These are phyloP conservation scores for Skeletonema grethae DNA, from an alignment of 108 stramenopile genomes.

Conservation along the genomic window DNA sequence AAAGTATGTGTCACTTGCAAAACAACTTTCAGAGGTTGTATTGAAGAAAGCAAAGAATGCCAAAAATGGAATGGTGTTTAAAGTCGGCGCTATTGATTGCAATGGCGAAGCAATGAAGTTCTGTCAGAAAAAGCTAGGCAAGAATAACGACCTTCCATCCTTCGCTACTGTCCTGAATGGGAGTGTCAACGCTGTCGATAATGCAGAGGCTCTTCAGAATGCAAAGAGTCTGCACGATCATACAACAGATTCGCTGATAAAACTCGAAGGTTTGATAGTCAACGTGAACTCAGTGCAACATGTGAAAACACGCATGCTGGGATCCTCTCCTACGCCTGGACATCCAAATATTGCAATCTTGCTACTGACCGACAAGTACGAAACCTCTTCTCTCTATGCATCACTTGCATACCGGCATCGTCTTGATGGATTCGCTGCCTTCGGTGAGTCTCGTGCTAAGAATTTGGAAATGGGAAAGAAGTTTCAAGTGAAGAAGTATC, in stretches of 20 bases:
- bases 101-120: slow-evolving; percentile 50
- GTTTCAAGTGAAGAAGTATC: slow-evolving; percentile 75
- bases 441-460: slow-evolving; percentile 77
- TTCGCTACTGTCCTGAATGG: slow-evolving; percentile 75
- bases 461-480: slow-evolving; percentile 66
- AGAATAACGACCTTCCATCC: slow-evolving; percentile 47
- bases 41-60: slow-evolving; percentile 52
- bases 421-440: slow-evolving; percentile 51
- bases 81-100: slow-evolving; percentile 85
- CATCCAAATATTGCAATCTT: slow-evolving; percentile 50
- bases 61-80: slow-evolving; percentile 56
- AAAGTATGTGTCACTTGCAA: slow-evolving; percentile 22
- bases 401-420: slow-evolving; percentile 74
- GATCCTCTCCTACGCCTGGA: slow-evolving; percentile 18
- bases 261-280: slow-evolving; percentile 47
- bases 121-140: slow-evolving; percentile 49
- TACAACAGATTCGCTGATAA: slow-evolving; percentile 54
- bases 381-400: slow-evolving; percentile 73
- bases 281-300: slow-evolving; percentile 70
- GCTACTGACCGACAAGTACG: slow-evolving; percentile 79
- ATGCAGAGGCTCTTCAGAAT: slow-evolving; percentile 16
- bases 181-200: slow-evolving; percentile 32
- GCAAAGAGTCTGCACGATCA: slow-evolving; percentile 69
- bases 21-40: slow-evolving; percentile 42
- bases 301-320: slow-evolving; percentile 53